Base-by-base conservation (phyloP, 345 rosid species). In the Linum trigynum region DNA sequence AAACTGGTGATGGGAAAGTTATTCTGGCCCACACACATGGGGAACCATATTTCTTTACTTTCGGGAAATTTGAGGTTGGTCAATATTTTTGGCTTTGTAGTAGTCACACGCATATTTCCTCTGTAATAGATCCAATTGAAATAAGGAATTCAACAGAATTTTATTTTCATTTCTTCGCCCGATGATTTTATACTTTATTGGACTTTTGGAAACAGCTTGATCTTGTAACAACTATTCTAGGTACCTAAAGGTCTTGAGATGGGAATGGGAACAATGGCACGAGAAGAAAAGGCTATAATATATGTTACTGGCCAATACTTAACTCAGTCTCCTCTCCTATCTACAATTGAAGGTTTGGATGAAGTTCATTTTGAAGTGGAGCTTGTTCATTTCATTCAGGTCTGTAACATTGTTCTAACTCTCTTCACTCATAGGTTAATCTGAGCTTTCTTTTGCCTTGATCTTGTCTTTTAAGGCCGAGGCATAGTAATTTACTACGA, bases 231-330 rank as follows among this genome's bases (percentile, higher is more conserved):
- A 64, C 67, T 74, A 41, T 23, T 67, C 76, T 72, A 94, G 99
- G 89, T 94, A 65, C 99, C 99, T 15, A 83, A 84, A 77, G 97
- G 99, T 73, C 96, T 94, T 78, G 97, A 94, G 80, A 86, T 90
- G 79, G 99, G 96, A 74, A 82, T 94, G 58, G 99, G 99, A 76
- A 79, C 95, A 42, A 90, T 94, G 99, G 58, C 92, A 48, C 84
- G 83, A 58, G 79, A 86, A 76, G 97, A 94, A 78, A 90, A 88
- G 78, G 96, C 97, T 38, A 74, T 90, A 59, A 84, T 90, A 66
- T 94, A 84, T 76, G 96, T 90, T 45, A 83, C 86, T 55, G 77
- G 69, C 72, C 83, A 82, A 76, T 88, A 94, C 76, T 66, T 94
- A 71, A 81, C 88, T 36, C 78, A 77, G 38, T 94, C 97, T 71